Percentiles rank a stretch among this genome's conserved stretches.
These are phyloP conservation scores for Cercospora sp. DNA, from an alignment of 2,329 filamentous ascomycete genomes.

Conservation along the genomic window DNA sequence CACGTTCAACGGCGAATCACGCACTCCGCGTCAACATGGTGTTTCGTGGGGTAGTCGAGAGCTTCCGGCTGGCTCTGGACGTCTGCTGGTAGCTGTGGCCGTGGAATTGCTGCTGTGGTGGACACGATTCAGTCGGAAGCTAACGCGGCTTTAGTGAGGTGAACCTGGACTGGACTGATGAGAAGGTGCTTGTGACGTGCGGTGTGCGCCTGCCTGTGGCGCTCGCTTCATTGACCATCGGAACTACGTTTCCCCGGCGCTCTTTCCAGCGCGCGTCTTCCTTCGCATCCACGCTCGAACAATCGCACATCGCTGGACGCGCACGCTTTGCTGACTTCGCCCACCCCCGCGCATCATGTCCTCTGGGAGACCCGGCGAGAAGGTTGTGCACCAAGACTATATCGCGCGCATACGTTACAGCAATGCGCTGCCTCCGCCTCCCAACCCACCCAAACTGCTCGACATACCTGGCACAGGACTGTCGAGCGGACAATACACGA, in stretches of 20 bases:
- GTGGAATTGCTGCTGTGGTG: background rate
- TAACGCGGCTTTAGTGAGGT: background rate
- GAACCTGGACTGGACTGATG: background rate
- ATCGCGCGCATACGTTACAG: slow-evolving; percentile 94
- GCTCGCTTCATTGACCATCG: background rate
- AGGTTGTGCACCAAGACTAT: slow-evolving; percentile 81
- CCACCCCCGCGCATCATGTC: slow-evolving; percentile 25
- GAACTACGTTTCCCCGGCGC: background rate
- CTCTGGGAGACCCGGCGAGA: slow-evolving; percentile 34
- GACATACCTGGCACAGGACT: slow-evolving; percentile 94
- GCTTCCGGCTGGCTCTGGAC: background rate
- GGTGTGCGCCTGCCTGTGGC: background rate
- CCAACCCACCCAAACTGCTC: slow-evolving; percentile 92
- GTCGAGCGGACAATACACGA: slow-evolving; percentile 82
- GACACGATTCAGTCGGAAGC: background rate
- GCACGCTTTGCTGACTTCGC: background rate
- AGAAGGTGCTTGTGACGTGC: background rate
- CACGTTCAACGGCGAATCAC: slow-evolving; percentile 8
- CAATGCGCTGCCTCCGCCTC: slow-evolving; percentile 91
- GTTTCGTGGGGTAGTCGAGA: background rate
- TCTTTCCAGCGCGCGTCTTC: background rate
- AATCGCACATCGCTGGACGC: background rate
- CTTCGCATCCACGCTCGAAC: background rate
- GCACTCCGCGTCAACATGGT: slow-evolving; percentile 1
- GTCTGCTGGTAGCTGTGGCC: background rate